Evolutionary conservation across 768 basidiomycete species (phyloP).

Genomic region (Pisolithus sp.): DNA sequence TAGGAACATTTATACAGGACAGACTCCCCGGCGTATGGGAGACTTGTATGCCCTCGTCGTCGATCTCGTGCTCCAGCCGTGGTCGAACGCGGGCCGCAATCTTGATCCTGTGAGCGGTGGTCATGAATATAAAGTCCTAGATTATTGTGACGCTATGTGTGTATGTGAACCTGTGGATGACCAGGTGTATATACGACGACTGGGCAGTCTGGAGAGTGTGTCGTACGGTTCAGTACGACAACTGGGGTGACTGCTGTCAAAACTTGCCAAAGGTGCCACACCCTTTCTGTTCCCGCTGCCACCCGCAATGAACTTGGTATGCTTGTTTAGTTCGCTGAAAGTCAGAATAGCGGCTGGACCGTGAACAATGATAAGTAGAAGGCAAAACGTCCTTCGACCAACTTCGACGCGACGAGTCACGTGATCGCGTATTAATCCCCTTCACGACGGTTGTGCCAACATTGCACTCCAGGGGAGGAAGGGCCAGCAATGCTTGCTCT

Average conservation of each 20-base stretch:
- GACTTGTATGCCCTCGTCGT: slow-evolving; percentile 56
- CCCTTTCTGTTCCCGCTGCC: too few species aligned
- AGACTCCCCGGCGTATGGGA: slow-evolving; percentile 35
- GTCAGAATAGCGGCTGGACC: too few species aligned
- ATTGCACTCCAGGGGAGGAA: too few species aligned
- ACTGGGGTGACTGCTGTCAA: too few species aligned
- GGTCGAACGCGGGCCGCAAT: slow-evolving; percentile 71
- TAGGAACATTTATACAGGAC: slow-evolving; percentile 57
- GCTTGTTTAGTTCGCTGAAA: too few species aligned
- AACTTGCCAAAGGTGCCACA: too few species aligned
- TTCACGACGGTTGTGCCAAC: too few species aligned
- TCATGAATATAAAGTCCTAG: slow-evolving; percentile 8
- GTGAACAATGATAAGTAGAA: too few species aligned
- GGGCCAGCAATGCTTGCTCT: too few species aligned
- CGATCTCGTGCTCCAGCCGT: slow-evolving; percentile 51
- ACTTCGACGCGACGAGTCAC: neutral
- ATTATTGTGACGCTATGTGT: neutral
- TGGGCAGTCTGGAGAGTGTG: neutral
- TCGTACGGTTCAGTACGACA: neutral
- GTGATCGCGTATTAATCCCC: neutral
- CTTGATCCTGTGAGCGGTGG: slow-evolving; percentile 46
- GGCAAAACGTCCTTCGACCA: too few species aligned
- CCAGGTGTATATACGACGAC: neutral
- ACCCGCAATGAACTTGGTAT: too few species aligned
- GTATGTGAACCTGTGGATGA: neutral